Evolutionary conservation across 805 yeast genomes (phyloP).

Genomic region (Zygosaccharomyces bailii): DNA sequence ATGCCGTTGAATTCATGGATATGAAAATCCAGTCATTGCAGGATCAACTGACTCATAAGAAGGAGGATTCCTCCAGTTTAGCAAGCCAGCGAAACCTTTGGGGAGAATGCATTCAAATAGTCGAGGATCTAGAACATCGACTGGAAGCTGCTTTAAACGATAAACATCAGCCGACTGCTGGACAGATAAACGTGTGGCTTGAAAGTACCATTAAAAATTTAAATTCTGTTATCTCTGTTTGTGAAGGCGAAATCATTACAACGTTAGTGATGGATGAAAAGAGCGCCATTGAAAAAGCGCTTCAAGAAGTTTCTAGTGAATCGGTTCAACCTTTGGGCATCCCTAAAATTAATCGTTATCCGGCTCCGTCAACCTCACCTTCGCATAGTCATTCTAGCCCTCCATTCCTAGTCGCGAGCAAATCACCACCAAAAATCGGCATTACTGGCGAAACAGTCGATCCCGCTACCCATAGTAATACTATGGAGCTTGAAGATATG

Average conservation of each 20-base stretch:
- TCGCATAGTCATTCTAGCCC: conserved; percentile 12
- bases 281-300: conserved; percentile 24
- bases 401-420: conserved; percentile 19
- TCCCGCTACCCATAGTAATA: conserved; percentile 7
- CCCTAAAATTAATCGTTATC: conserved; percentile 3
- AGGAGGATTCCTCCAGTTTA: conserved; percentile 21
- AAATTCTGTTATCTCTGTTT: conserved; percentile 7
- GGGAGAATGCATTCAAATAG: conserved; percentile 22
- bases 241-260: conserved; percentile 10
- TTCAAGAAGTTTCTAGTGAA: conserved; percentile 16
- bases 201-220: conserved; percentile 10
- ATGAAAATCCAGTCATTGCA: conserved; percentile 23
- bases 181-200: conserved; percentile 11
- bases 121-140: conserved; percentile 23
- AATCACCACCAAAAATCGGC: conserved; percentile 34
- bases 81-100: conserved; percentile 21
- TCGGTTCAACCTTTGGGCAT: neutral
- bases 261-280: conserved; percentile 21
- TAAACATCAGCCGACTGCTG: neutral
- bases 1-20: conserved; percentile 27
- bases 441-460: conserved; percentile 16
- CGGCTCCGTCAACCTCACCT: conserved; percentile 7
- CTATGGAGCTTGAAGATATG: conserved; percentile 4
- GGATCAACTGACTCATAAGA: conserved; percentile 25
- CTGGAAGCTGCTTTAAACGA: conserved; percentile 14